A percentile compares a stretch with the other conserved stretches of the same genome.
Conservation (phyloP, 805 yeast species). For the Kodamaea nitidulidarum region DNA sequence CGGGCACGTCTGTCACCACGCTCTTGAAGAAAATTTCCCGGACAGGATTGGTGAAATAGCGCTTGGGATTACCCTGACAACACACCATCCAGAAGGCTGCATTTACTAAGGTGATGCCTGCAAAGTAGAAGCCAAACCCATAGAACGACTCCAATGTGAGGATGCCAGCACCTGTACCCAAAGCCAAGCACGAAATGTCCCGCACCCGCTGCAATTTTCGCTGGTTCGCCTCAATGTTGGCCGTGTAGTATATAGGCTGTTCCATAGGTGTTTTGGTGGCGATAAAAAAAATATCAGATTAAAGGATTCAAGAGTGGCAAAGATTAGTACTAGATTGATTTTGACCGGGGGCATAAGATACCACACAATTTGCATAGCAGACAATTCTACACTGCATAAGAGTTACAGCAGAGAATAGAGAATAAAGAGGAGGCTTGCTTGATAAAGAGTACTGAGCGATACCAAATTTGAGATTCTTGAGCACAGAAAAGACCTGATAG, state of each 20-base stretch:
- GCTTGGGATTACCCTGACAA: slow-evolving; percentile 27
- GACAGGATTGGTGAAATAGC: slow-evolving; percentile 25
- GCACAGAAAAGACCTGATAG: too few species aligned
- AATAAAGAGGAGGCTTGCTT: too few species aligned
- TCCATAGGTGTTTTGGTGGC: slow-evolving; percentile 1
- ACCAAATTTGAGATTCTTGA: too few species aligned
- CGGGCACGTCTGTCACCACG: slow-evolving; percentile 30
- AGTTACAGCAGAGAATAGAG: too few species aligned
- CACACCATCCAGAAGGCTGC: slow-evolving; percentile 25
- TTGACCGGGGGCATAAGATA: too few species aligned
- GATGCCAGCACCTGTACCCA: slow-evolving; percentile 40
- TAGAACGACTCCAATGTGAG: slow-evolving; percentile 33
- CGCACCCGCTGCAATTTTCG: slow-evolving; percentile 29
- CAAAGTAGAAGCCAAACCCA: slow-evolving; percentile 34
- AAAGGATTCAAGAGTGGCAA: neutral
- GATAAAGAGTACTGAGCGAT: too few species aligned
- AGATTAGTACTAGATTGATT: too few species aligned
- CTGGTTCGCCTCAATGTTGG: slow-evolving; percentile 27
- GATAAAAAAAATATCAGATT: neutral
- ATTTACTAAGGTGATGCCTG: slow-evolving; percentile 32
- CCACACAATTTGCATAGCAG: too few species aligned
- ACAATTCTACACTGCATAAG: too few species aligned
- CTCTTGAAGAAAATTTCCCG: slow-evolving; percentile 33
- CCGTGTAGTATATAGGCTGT: slow-evolving; percentile 16
- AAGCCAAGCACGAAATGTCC: slow-evolving; percentile 33